phyloP scores from a whole-genome alignment of 2,329 filamentous ascomycete genomes.

The Neofusicoccum sp. region DNA sequence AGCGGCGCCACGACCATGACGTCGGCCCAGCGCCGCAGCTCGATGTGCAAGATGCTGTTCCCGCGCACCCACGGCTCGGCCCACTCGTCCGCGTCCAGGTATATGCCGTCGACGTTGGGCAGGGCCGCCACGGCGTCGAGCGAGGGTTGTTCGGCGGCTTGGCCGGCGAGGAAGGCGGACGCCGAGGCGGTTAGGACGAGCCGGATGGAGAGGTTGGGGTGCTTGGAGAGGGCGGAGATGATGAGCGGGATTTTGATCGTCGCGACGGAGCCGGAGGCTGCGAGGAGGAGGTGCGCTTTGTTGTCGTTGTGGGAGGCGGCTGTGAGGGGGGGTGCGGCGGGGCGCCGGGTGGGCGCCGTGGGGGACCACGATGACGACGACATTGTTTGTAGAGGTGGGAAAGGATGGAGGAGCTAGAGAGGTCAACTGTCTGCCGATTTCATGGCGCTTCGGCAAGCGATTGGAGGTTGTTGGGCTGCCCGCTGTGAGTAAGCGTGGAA shows the following conservation, averaged over 20 bases:
- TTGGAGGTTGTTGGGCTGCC: background rate
- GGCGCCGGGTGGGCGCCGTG: background rate
- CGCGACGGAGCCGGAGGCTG: conserved; percentile 73
- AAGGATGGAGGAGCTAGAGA: background rate
- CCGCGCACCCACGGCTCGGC: conserved; percentile 70
- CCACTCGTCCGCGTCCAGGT: conserved; percentile 88
- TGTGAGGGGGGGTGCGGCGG: background rate
- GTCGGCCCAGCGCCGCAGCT: conserved; percentile 79
- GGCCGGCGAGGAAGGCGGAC: conserved; percentile 70
- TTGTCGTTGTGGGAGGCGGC: conserved; percentile 40
- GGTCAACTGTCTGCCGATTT: background rate
- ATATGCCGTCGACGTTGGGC: conserved; percentile 75
- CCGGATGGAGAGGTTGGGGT: conserved; percentile 70
- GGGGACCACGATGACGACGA: background rate
- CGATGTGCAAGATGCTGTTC: conserved; percentile 84
- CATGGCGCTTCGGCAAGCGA: background rate
- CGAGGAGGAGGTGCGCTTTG: conserved; percentile 63
- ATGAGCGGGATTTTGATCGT: conserved; percentile 70
- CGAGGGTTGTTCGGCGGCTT: conserved; percentile 73
- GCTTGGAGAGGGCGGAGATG: conserved; percentile 52
- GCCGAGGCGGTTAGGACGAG: conserved; percentile 76
- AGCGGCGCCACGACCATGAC: conserved; percentile 77
- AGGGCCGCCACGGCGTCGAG: conserved; percentile 58
- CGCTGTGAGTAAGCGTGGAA: background rate
- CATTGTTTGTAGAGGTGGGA: background rate